phyloP scores from a whole-genome alignment of 2,329 filamentous ascomycete genomes.

The Chrysosporium keratinophilum region DNA sequence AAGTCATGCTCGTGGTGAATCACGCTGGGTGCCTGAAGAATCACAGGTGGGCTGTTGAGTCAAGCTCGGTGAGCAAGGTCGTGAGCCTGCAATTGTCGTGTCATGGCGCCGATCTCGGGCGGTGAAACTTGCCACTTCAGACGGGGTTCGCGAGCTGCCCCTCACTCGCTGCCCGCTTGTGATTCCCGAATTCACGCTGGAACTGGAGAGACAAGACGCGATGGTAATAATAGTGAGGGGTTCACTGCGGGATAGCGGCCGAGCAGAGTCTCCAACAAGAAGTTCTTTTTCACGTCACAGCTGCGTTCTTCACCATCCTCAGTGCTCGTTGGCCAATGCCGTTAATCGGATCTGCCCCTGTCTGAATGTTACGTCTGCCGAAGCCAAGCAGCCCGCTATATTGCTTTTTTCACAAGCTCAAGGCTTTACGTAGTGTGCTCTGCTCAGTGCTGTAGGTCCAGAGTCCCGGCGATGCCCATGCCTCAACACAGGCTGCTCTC shows the following conservation, averaged over 20 bases:
- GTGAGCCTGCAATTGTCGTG: neutral
- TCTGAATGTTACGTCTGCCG: neutral
- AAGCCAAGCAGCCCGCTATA: neutral
- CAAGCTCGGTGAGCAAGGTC: neutral
- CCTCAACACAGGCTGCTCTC: too few relatives aligned
- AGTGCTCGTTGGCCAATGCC: neutral
- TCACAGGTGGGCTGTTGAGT: neutral
- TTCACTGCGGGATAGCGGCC: too few relatives aligned
- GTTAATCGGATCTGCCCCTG: neutral
- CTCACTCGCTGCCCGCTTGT: neutral
- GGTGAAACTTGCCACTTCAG: constrained; percentile 10
- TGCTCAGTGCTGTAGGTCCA: too few relatives aligned
- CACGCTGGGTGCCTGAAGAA: too few relatives aligned
- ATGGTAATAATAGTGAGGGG: too few relatives aligned
- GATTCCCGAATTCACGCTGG: neutral
- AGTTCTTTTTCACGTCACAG: neutral
- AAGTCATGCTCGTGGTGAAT: neutral
- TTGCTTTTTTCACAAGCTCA: neutral
- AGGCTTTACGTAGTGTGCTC: too few relatives aligned
- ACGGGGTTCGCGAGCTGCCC: neutral
- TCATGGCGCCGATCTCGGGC: neutral
- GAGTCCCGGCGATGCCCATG: too few relatives aligned
- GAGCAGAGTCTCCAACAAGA: neutral
- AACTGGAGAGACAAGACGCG: neutral
- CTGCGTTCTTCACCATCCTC: neutral